A percentile compares a stretch with the other conserved stretches of the same genome.
Conservation (phyloP, 192 early-diverging fungal genomes). For the Coemansia asiatica region DNA sequence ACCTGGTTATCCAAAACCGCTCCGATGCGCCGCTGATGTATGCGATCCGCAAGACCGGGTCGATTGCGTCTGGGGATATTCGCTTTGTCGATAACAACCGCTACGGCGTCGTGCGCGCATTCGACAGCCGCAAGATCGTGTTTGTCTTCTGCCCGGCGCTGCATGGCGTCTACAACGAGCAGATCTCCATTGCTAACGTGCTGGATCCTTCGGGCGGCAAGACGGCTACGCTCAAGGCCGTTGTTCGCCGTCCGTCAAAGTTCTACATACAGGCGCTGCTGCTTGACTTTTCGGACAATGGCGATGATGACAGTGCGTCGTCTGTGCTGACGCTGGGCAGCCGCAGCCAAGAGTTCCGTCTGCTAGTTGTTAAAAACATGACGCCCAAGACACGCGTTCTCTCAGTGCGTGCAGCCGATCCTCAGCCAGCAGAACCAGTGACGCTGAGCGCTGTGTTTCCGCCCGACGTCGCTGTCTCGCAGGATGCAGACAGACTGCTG, state of each 20-base stretch:
- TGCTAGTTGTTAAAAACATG: slow-evolving; percentile 79
- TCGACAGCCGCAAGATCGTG: slow-evolving; percentile 87
- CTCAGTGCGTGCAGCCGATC: slow-evolving; percentile 26
- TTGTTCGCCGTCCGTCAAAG: slow-evolving; percentile 81
- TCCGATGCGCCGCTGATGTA: slow-evolving; percentile 89
- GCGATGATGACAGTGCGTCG: neutral
- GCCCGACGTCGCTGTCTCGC: slow-evolving; percentile 13
- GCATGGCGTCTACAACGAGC: slow-evolving; percentile 84
- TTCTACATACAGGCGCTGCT: slow-evolving; percentile 75
- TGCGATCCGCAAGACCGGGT: slow-evolving; percentile 90
- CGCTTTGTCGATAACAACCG: slow-evolving; percentile 68
- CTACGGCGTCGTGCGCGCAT: slow-evolving; percentile 86
- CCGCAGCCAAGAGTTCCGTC: slow-evolving; percentile 53
- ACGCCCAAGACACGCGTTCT: slow-evolving; percentile 77
- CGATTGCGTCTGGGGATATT: slow-evolving; percentile 90
- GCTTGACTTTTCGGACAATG: slow-evolving; percentile 71
- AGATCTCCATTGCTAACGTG: slow-evolving; percentile 84
- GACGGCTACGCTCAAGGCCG: slow-evolving; percentile 81
- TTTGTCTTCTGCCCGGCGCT: slow-evolving; percentile 92
- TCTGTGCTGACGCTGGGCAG: slow-evolving; percentile 59
- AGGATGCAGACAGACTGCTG: slow-evolving; percentile 12
- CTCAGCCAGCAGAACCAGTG: neutral
- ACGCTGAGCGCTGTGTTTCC: slow-evolving; percentile 37
- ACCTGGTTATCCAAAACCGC: slow-evolving; percentile 88
- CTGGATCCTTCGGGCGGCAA: slow-evolving; percentile 81